These are phyloP conservation scores for Marasmius sp. DNA, from an alignment of 1,284 basidiomycete genomes.

Conservation along the genomic window DNA sequence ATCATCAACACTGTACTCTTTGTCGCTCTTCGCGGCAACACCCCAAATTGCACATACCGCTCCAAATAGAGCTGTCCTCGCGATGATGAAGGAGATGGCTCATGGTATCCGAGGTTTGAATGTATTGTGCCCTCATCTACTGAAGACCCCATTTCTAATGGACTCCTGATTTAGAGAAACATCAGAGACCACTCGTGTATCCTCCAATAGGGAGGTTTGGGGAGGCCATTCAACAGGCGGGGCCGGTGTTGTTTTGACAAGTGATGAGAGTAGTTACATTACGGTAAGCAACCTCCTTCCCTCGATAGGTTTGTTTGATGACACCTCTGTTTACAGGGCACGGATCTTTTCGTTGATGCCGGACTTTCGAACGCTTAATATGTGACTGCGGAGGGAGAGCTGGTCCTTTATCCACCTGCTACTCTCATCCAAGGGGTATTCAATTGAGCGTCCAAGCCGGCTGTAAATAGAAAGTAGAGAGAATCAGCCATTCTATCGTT, in stretches of 20 bases:
- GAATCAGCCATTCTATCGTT: too few relatives aligned
- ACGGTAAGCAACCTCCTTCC: conserved; percentile 50
- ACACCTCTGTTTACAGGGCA: conserved; percentile 54
- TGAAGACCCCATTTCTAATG: conserved; percentile 74
- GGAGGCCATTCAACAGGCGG: conserved; percentile 93
- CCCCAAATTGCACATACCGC: conserved; percentile 91
- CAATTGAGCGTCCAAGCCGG: not conserved
- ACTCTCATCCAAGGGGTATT: conserved; percentile 42
- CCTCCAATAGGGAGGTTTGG: conserved; percentile 97
- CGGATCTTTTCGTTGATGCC: conserved; percentile 92
- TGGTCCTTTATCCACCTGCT: conserved; percentile 60
- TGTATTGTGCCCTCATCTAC: conserved; percentile 75
- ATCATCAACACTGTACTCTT: conserved; percentile 98
- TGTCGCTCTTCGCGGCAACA: conserved; percentile 91
- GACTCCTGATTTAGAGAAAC: conserved; percentile 98
- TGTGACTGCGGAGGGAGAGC: conserved; percentile 79
- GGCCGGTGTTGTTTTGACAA: conserved; percentile 87
- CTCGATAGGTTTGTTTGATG: not conserved
- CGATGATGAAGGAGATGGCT: conserved; percentile 97
- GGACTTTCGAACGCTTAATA: conserved; percentile 89
- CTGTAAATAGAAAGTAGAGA: not conserved
- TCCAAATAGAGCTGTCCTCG: conserved; percentile 84
- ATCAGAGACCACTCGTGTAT: conserved; percentile 86
- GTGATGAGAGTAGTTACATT: conserved; percentile 84
- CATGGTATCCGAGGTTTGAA: conserved; percentile 92